Evolutionary conservation across 352 stramenopile genomes (phyloP), one percentile per base, ranked within the genome.

Genomic region (Phytopythium montanum): DNA sequence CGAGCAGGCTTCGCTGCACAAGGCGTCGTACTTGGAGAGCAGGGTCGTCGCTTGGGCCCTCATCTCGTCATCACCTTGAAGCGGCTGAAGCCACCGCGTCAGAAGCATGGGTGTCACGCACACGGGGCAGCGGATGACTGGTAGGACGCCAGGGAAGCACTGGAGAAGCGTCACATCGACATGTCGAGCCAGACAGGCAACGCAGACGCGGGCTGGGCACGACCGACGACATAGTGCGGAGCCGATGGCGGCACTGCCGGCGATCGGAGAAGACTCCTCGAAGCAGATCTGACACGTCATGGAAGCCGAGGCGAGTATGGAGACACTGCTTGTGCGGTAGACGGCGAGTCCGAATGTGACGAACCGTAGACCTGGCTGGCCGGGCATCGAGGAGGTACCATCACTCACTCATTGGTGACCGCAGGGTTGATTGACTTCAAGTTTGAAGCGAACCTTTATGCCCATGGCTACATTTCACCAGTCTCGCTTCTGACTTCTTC

Each of bases 251-350:
- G 41, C 42, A 10, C 29, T 29, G 34, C 62, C 41, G 23, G 62
- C 41, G 7, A n/a, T 57, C 6, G n/a, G 9, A 4, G 33, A 29
- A 5, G 54, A 39, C 38, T 61, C 51, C 18, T 79, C 62, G 48
- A 79, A 60, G 45, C 71, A 79, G 42, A 79, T 70, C 69, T 76
- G 71, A 42, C 71, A 79, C 21, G 65, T n/a, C n/a, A n/a, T n/a
- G n/a, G n/a, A n/a, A n/a, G n/a, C n/a, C n/a, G n/a, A n/a, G n/a
- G n/a, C n/a, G n/a, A n/a, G n/a, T n/a, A n/a, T n/a, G n/a, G n/a
- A n/a, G n/a, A n/a, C n/a, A n/a, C n/a, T n/a, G n/a, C n/a, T n/a
- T n/a, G n/a, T n/a, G n/a, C n/a, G n/a, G n/a, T n/a, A n/a, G n/a
- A n/a, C n/a, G n/a, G n/a, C n/a, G n/a, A n/a, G n/a, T n/a, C n/a